Evolutionary conservation across 768 basidiomycete species (phyloP).

Genomic region (Hortiboletus campestris): DNA sequence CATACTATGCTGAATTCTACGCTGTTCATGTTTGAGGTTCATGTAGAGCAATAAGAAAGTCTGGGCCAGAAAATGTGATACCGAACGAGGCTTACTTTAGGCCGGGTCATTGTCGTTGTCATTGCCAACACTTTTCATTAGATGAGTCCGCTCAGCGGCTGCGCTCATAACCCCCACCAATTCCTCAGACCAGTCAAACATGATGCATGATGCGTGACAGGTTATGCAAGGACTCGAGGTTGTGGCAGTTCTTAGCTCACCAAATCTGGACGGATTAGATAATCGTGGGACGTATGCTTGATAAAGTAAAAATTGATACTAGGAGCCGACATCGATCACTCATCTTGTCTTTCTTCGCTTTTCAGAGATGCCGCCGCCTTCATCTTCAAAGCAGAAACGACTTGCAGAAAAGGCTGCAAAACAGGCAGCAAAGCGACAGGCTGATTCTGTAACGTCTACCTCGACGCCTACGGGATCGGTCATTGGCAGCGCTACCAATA

Average conservation of each 20-base stretch:
- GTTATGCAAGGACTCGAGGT: background rate
- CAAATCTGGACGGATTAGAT: conserved; percentile 24
- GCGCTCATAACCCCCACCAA: background rate
- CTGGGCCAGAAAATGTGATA: background rate
- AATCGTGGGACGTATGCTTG: conserved; percentile 18
- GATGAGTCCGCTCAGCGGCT: background rate
- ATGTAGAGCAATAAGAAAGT: background rate
- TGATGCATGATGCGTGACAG: too few species aligned
- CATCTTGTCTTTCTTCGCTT: conserved; percentile 9
- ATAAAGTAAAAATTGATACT: conserved; percentile 17
- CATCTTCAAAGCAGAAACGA: conserved; percentile 87
- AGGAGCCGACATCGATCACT: conserved; percentile 27
- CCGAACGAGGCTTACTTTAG: background rate
- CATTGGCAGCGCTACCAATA: conserved; percentile 61
- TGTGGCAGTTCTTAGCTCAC: background rate
- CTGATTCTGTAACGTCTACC: conserved; percentile 46
- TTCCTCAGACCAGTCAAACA: background rate
- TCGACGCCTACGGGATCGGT: conserved; percentile 66
- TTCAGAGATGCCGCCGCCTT: conserved; percentile 67
- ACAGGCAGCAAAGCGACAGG: conserved; percentile 56
- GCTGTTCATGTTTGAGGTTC: background rate
- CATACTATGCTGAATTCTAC: background rate
- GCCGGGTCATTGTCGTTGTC: background rate
- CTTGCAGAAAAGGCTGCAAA: conserved; percentile 93
- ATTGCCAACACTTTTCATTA: background rate